Evolutionary conservation across 306 rosid genomes (phyloP).

Genomic region (Quercus glauca): DNA sequence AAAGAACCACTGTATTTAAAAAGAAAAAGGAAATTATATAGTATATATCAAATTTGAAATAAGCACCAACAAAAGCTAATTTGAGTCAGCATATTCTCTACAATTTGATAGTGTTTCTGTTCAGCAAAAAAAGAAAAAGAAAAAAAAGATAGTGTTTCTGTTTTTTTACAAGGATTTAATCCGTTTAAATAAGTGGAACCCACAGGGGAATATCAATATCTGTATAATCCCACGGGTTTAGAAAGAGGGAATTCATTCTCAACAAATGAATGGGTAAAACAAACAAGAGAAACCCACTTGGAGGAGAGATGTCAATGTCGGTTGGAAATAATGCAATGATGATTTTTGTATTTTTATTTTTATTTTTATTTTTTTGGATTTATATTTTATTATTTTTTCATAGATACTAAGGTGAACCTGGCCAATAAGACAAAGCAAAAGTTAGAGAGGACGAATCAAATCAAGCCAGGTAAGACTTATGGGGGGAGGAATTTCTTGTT

Average conservation of each 20-base stretch:
- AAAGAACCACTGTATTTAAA: no score
- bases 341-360: neutral
- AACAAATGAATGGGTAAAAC: slow-evolving; percentile 24
- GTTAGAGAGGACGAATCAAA: slow-evolving; percentile 43
- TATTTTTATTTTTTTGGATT: neutral
- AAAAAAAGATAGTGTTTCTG: no score
- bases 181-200: neutral
- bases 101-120: no score
- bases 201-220: neutral
- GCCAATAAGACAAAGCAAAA: slow-evolving; percentile 55
- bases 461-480: slow-evolving; percentile 38
- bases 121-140: no score
- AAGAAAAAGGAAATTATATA: no score
- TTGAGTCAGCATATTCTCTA: no score
- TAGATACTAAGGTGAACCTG: slow-evolving; percentile 48
- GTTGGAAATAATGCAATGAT: slow-evolving; percentile 28
- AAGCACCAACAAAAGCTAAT: no score
- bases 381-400: slow-evolving; percentile 1
- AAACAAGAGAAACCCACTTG: slow-evolving; percentile 41
- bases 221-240: slow-evolving; percentile 24
- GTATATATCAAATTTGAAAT: no score
- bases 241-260: slow-evolving; percentile 25
- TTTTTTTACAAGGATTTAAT: no score
- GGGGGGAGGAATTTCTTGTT: slow-evolving; percentile 49
- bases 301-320: slow-evolving; percentile 50